Conservation (phyloP, 2,329 filamentous ascomycete species). For the Hymenoscyphus albidus region DNA sequence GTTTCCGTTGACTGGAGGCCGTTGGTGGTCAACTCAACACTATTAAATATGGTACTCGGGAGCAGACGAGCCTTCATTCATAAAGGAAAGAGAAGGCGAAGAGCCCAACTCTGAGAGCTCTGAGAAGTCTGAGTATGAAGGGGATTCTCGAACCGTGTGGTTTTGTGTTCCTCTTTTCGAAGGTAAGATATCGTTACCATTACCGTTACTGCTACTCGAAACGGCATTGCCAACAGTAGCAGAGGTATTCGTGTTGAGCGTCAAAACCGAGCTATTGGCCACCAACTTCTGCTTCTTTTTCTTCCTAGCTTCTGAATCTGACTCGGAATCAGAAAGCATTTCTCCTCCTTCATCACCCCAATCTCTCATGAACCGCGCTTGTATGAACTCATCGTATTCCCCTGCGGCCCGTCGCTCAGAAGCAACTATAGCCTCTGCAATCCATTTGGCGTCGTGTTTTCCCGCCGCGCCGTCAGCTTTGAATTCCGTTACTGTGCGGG, state of each 20-base stretch:
- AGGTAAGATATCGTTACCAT: neutral
- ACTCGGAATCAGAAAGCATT: conserved; percentile 2
- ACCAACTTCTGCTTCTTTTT: neutral
- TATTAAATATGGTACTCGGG: neutral
- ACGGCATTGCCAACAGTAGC: neutral
- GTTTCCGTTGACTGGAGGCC: neutral
- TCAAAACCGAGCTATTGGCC: neutral
- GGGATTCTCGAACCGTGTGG: neutral
- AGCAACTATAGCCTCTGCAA: conserved; percentile 50
- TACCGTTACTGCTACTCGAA: neutral
- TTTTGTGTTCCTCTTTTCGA: neutral
- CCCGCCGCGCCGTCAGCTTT: conserved; percentile 53
- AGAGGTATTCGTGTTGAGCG: neutral
- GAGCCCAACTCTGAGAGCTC: neutral
- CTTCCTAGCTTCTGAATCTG: neutral
- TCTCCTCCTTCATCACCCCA: conserved; percentile 20
- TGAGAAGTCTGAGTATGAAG: neutral
- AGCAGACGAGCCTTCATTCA: neutral
- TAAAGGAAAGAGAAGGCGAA: neutral
- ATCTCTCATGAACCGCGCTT: conserved; percentile 42
- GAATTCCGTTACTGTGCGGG: conserved; percentile 39
- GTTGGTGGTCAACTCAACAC: neutral
- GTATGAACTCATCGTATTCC: conserved; percentile 54
- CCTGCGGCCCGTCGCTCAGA: conserved; percentile 49
- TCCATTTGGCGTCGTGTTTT: conserved; percentile 54